phyloP scores from a whole-genome alignment of 164 flowering plant genomes.

The Santalum album region DNA sequence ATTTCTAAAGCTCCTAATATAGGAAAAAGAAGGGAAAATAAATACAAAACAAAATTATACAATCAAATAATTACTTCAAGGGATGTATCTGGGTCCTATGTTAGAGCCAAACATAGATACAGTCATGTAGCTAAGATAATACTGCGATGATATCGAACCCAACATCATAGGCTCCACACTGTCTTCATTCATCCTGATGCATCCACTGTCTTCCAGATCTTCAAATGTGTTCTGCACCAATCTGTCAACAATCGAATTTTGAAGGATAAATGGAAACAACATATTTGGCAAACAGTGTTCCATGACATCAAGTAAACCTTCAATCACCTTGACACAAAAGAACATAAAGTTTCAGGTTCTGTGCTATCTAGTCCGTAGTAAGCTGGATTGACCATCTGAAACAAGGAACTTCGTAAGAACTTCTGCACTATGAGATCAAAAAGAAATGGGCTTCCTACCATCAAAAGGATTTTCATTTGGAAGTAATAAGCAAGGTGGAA shows the following conservation, averaged over 20 bases:
- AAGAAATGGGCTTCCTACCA: not conserved
- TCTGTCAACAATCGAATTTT: constrained; percentile 29
- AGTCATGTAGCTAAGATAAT: constrained; percentile 87
- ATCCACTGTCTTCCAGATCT: constrained; percentile 95
- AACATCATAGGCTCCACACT: constrained; percentile 73
- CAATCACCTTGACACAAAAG: constrained; percentile 77
- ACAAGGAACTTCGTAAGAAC: constrained; percentile 3
- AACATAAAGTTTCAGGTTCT: constrained; percentile 53
- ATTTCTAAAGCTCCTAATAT: too few species aligned
- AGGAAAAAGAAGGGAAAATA: not conserved
- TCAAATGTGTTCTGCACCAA: constrained; percentile 83
- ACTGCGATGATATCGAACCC: constrained; percentile 94
- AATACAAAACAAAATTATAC: not conserved
- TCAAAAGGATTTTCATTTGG: not conserved
- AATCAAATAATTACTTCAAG: constrained; percentile 64
- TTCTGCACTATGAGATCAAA: not conserved
- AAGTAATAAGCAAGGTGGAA: too few species aligned
- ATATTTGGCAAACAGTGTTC: not conserved
- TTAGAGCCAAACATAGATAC: constrained; percentile 97
- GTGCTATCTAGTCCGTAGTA: constrained; percentile 78
- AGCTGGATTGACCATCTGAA: constrained; percentile 86
- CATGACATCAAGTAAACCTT: constrained; percentile 1
- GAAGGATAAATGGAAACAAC: constrained; percentile 3
- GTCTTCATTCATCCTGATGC: constrained; percentile 72
- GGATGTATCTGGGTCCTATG: constrained; percentile 74